Conservation (phyloP, 2,329 filamentous ascomycete genomes). For the Diaporthe nobilis region DNA sequence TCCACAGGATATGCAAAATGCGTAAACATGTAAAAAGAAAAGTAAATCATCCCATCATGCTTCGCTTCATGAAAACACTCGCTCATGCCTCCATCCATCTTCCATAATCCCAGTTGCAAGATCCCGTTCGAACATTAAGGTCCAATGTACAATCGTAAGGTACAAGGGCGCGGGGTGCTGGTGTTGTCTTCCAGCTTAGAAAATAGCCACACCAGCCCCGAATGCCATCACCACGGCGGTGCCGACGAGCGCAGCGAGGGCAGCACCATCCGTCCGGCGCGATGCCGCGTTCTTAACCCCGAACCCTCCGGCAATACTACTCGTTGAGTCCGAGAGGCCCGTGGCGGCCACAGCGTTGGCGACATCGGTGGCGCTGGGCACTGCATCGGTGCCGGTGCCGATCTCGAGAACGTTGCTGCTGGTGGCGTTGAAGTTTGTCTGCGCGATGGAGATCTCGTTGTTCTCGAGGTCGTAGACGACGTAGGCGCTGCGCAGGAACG, state of each 20-base stretch:
- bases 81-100: not conserved
- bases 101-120: not conserved
- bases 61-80: slow-evolving; percentile 27
- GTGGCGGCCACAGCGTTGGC: slow-evolving; percentile 64
- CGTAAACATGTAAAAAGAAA: not conserved
- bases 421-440: slow-evolving; percentile 74
- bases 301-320: slow-evolving; percentile 38
- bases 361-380: slow-evolving; percentile 69
- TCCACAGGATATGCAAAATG: slow-evolving; percentile 23
- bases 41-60: slow-evolving; percentile 17
- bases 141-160: not conserved
- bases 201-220: slow-evolving; percentile 21
- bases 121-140: not conserved
- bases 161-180: not conserved
- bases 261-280: not conserved
- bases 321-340: slow-evolving; percentile 51
- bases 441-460: slow-evolving; percentile 79
- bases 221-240: slow-evolving; percentile 35
- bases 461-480: slow-evolving; percentile 82
- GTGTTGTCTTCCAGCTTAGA: not conserved
- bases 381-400: slow-evolving; percentile 58
- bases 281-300: slow-evolving; percentile 41
- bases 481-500: slow-evolving; percentile 81
- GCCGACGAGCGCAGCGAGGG: not conserved
- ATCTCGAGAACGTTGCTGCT: slow-evolving; percentile 69